Evolutionary conservation across 2,329 filamentous ascomycete genomes (phyloP), one percentile per base, ranked within the genome.

Genomic region (Fusarium continuum): DNA sequence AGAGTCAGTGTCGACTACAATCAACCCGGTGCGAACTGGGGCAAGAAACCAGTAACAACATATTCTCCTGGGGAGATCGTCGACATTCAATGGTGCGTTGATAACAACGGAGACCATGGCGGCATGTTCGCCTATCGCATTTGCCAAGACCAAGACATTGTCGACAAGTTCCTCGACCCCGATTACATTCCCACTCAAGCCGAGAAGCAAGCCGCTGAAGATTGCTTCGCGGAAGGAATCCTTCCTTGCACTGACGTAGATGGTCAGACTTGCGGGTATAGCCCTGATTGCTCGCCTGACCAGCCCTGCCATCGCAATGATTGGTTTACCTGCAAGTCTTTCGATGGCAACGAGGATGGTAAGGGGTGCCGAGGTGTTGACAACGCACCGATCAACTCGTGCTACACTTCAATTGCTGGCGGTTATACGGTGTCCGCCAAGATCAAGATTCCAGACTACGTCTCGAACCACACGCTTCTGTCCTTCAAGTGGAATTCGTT

Each of bases 91-190:
- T 85, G 83, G 83, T 85, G 83, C 47, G 77, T 85, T 16, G 83
- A 85, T 64, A 73, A 83, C 71, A 85, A 85, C 62, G 83, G 83
- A 0, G 82, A 85, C 61, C 83, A 85, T 60, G 82, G 82, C 22
- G 83, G 82, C 70, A 85, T 85, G 82, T 85, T 84, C 71, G 77
- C 72, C 64, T 85, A 83, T 69, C 80, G 83, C 9, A 79, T 85
- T 59, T 85, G 82, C 65, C 77, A 82, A 60, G 74, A 85, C 62
- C 82, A 85, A 62, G 73, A 71, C 0, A 70, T 85, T 0, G 80
- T 85, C 25, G 76, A 83, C 73, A 80, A 81, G 61, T 79, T 85
- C 64, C 70, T 83, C 2, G 77, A 78, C 1, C 76, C 81, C 0
- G 69, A 65, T 8, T 83, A 84, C 57, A 62, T 81, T 4, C 82